These are phyloP conservation scores for Candida golubevii DNA, from an alignment of 805 yeast genomes.

Conservation along the genomic window DNA sequence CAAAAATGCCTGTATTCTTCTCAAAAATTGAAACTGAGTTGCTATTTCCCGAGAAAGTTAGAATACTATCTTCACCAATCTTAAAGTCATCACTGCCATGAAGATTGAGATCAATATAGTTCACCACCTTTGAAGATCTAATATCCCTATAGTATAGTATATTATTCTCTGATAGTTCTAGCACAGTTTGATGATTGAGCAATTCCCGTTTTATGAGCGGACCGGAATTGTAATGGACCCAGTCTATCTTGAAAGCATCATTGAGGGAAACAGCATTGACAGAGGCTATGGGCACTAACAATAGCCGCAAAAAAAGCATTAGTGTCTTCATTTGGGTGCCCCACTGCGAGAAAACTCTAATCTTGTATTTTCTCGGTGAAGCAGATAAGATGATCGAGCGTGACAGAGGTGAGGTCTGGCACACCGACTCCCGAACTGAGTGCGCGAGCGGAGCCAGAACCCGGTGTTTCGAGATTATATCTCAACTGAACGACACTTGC, in stretches of 20 bases:
- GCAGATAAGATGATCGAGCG: too few species aligned
- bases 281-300: not conserved
- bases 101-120: constrained; percentile 26
- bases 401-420: too few species aligned
- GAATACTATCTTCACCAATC: constrained; percentile 7
- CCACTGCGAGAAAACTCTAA: too few species aligned
- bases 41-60: constrained; percentile 8
- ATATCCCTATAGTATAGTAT: constrained; percentile 20
- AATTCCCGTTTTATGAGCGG: constrained; percentile 20
- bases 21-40: constrained; percentile 10
- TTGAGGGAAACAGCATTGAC: constrained; percentile 16
- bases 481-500: too few species aligned
- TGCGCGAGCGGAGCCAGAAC: too few species aligned
- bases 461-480: too few species aligned
- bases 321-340: not conserved
- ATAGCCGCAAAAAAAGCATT: not conserved
- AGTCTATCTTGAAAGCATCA: constrained; percentile 53
- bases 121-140: constrained; percentile 21
- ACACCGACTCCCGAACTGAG: too few species aligned
- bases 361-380: too few species aligned
- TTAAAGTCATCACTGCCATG: constrained; percentile 6
- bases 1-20: constrained; percentile 9
- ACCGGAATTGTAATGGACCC: constrained; percentile 49
- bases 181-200: constrained; percentile 14
- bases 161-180: constrained; percentile 23